Conservation (phyloP, 768 basidiomycete species). For the Lactarius hatsudake region DNA sequence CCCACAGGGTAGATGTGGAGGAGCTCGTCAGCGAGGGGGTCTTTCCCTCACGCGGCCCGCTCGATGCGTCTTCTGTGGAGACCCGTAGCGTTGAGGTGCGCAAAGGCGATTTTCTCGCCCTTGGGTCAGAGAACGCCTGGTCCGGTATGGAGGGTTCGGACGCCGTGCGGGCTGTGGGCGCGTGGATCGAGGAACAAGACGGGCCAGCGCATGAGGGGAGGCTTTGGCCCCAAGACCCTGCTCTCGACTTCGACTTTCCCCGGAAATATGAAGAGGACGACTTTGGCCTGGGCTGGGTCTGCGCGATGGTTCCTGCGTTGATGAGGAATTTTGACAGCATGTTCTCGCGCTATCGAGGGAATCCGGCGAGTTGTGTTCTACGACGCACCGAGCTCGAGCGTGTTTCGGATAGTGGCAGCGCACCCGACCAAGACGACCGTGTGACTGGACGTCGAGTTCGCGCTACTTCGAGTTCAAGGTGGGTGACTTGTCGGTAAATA, state of each 20-base stretch:
- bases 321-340: neutral
- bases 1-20: conserved; percentile 1
- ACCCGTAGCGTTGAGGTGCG: conserved; percentile 13
- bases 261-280: neutral
- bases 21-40: neutral
- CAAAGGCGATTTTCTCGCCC: conserved; percentile 17
- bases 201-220: neutral
- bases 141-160: neutral
- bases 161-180: conserved; percentile 11
- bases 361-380: conserved; percentile 5
- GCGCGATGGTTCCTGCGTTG: conserved; percentile 9
- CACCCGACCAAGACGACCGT: neutral
- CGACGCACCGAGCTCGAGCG: neutral
- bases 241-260: neutral
- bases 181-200: conserved; percentile 14
- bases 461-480: neutral
- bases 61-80: neutral
- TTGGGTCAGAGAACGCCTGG: conserved; percentile 8
- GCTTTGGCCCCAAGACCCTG: neutral
- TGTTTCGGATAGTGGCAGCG: neutral
- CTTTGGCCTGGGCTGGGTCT: neutral
- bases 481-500: neutral
- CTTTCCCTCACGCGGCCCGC: neutral
- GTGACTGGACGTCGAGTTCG: neutral
- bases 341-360: neutral